Conservation (phyloP, 2,329 filamentous ascomycete genomes). For the Fusarium agapanthi region DNA sequence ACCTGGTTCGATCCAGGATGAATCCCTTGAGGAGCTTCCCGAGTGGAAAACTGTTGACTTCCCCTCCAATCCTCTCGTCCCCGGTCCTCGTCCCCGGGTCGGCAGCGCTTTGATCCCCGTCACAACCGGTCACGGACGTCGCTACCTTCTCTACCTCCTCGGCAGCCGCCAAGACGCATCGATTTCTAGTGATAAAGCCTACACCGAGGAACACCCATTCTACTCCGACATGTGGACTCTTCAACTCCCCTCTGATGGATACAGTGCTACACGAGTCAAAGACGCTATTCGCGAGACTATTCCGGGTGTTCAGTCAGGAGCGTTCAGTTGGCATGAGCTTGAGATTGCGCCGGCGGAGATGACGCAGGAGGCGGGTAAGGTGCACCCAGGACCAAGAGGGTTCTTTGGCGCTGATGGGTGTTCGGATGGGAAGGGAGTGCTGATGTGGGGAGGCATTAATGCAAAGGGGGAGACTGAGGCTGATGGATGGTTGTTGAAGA, state of each 20-base stretch:
- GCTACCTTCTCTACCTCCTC: constrained; percentile 29
- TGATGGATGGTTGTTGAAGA: constrained; percentile 33
- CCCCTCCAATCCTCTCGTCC: constrained; percentile 19
- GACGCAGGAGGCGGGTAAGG: constrained; percentile 26
- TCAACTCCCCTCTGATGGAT: constrained; percentile 15
- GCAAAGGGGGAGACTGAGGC: constrained; percentile 34
- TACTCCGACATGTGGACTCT: constrained; percentile 37
- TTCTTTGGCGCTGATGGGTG: constrained; percentile 32
- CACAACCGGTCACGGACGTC: constrained; percentile 21
- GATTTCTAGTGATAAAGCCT: not conserved
- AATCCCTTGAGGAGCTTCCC: not conserved
- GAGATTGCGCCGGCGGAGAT: constrained; percentile 29
- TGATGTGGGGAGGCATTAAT: constrained; percentile 36
- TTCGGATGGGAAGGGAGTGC: constrained; percentile 14
- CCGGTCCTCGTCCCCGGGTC: constrained; percentile 30
- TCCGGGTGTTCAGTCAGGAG: constrained; percentile 19
- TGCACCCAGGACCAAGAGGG: constrained; percentile 30
- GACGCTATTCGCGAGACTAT: constrained; percentile 20
- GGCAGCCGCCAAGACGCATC: constrained; percentile 24
- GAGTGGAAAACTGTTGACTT: constrained; percentile 27
- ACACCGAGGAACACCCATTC: constrained; percentile 15
- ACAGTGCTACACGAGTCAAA: constrained; percentile 21
- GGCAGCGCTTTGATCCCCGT: constrained; percentile 21
- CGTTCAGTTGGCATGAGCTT: constrained; percentile 34
- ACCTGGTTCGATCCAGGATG: constrained; percentile 2